A percentile compares a stretch with the other conserved stretches of the same genome.
Evolutionary conservation across 2,329 filamentous ascomycete species (phyloP).

Genomic region (Gyromitra esculenta): DNA sequence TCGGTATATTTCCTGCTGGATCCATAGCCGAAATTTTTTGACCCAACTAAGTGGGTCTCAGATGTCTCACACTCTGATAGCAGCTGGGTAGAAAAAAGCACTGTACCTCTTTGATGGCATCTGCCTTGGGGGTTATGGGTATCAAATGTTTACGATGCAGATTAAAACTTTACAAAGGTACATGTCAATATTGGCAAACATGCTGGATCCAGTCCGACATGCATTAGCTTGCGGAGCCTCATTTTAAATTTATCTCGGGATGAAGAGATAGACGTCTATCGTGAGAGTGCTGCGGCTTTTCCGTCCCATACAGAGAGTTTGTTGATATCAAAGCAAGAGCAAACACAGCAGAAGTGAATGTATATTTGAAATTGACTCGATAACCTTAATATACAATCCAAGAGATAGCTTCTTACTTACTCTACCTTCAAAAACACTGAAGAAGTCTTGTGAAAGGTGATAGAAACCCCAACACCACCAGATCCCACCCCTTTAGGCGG

Average conservation of each 20-base stretch:
- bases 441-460: neutral
- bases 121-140: neutral
- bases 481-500: too few species aligned
- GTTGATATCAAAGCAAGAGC: neutral
- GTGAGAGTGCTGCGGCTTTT: neutral
- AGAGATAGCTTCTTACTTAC: neutral
- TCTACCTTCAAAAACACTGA: neutral
- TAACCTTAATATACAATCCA: neutral
- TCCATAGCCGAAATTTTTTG: neutral
- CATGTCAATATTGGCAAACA: conserved; percentile 9
- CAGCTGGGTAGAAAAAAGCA: neutral
- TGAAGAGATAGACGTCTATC: neutral
- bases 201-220: neutral
- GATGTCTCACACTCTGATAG: neutral
- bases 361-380: neutral
- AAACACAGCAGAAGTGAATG: neutral
- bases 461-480: too few species aligned
- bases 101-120: too few species aligned
- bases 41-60: neutral
- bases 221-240: neutral
- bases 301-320: neutral
- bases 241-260: neutral
- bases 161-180: neutral
- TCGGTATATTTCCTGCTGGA: neutral
- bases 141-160: conserved; percentile 7